Base-by-base conservation (phyloP, 2,329 filamentous ascomycete genomes). In the Fusarium subtropicale region DNA sequence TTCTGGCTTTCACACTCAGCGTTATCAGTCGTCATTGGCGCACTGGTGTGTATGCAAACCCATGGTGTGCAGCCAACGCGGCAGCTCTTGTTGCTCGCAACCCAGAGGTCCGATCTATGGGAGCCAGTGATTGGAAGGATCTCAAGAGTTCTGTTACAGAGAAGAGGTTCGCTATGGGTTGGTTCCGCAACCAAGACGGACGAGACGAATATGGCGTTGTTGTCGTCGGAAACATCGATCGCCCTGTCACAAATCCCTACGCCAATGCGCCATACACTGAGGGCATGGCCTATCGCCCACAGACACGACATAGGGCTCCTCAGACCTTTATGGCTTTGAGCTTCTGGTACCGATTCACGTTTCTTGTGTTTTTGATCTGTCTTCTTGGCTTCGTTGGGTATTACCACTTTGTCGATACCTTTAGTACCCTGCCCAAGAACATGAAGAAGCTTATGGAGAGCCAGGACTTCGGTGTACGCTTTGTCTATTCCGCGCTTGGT, bases 401-500 rank as follows among this genome's bases (percentile, higher is more conserved):
- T 50, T 83, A 83, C 13, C 71, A 73, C 38, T 64, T 72, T 57
- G 53, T 68, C 18, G 56, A 71, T 71, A 80, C 66, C 5, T 69
- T 70, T 24, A 38, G 62, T 5, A 38, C 57, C 10, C 64, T 78
- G 12, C 60, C 39, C 66, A 68, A 28, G 66, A 61, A 30, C 76
- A 80, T 62, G 74, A 79, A 60, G 68, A 68, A 22, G 76, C 79
- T 60, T 74, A 74, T 84, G 74, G 78, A 81, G 45, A 75, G 77
- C n/a, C 77, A 82, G 61, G 74, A 73, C 4, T 82, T 84, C 52
- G 82, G 82, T 7, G 79, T 82, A 0, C 75, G 82, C 10, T 84
- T 84, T 53, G 68, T 84, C 10, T 79, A 81, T 50, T 81, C 82
- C 4, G 72, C 74, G 0, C 55, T 83, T 0, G 83, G 82, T 13